Conservation (phyloP, 169 alveolate genomes). For the Cystoisospora suis region DNA sequence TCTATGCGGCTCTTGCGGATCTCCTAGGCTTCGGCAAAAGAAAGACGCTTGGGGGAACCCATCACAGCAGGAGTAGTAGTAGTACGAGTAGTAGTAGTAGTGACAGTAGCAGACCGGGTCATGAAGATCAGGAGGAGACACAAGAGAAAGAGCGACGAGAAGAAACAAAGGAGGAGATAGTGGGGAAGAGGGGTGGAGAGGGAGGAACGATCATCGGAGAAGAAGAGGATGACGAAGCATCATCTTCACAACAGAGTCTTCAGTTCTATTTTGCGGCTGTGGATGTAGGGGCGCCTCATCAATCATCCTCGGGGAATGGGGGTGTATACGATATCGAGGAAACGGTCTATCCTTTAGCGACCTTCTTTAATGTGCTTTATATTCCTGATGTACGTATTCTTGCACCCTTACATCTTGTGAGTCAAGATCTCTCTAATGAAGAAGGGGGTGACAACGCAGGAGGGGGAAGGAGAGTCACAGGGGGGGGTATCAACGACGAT, state of each 20-base stretch:
- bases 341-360: not conserved
- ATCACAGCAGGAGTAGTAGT: too few relatives aligned
- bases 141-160: not conserved
- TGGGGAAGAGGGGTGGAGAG: too few relatives aligned
- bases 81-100: too few relatives aligned
- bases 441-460: not conserved
- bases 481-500: not conserved
- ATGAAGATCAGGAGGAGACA: not conserved
- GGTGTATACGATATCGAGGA: not conserved
- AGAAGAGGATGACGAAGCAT: not conserved
- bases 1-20: not conserved
- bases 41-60: too few relatives aligned
- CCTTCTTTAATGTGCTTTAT: not conserved
- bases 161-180: too few relatives aligned
- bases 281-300: not conserved
- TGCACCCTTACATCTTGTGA: conserved; percentile 1
- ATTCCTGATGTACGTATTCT: conserved; percentile 13
- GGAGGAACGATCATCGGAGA: too few relatives aligned
- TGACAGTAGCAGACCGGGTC: not conserved
- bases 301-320: not conserved
- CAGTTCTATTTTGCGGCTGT: not conserved
- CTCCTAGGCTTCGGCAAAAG: too few relatives aligned
- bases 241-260: too few relatives aligned
- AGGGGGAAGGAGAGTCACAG: not conserved
- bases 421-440: too few relatives aligned